Conservation (phyloP, 2,329 filamentous ascomycete species). For the Stachybotrys echinatus region DNA sequence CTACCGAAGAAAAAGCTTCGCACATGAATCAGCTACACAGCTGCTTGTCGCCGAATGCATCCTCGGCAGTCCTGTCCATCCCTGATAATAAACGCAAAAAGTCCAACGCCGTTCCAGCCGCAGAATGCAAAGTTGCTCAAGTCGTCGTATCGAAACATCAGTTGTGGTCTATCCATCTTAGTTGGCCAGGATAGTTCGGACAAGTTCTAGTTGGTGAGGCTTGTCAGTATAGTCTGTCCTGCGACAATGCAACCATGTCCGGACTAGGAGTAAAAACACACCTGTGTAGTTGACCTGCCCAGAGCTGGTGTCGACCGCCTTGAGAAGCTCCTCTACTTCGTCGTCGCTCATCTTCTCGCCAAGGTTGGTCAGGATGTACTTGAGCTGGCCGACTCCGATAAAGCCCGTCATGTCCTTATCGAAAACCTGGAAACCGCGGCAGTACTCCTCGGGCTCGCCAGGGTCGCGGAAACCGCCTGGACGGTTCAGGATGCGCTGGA, state of each 20-base stretch:
- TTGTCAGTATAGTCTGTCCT: background rate
- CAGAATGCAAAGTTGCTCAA: background rate
- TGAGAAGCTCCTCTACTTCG: slow-evolving; percentile 97
- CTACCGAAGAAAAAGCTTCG: too few species aligned
- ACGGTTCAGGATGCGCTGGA: slow-evolving; percentile 93
- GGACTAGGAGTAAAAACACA: slow-evolving; percentile 36
- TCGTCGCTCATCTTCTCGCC: slow-evolving; percentile 99
- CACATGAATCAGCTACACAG: background rate
- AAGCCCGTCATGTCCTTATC: slow-evolving; percentile 99
- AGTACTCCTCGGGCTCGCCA: slow-evolving; percentile 96
- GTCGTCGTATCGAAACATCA: background rate
- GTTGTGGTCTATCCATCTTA: slow-evolving; percentile 31
- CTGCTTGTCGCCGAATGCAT: background rate
- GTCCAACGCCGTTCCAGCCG: slow-evolving; percentile 1
- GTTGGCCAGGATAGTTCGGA: slow-evolving; percentile 82
- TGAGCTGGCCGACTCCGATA: slow-evolving; percentile 94
- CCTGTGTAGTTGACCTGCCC: slow-evolving; percentile 98
- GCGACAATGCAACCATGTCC: background rate
- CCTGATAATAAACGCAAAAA: background rate
- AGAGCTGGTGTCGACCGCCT: slow-evolving; percentile 92
- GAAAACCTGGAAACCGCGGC: slow-evolving; percentile 97
- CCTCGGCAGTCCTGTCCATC: background rate
- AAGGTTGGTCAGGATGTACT: slow-evolving; percentile 96
- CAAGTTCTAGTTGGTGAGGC: slow-evolving; percentile 54
- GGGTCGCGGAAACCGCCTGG: slow-evolving; percentile 97